Evolutionary conservation across 169 alveolate species (phyloP).

Genomic region (Neospora caninum): DNA sequence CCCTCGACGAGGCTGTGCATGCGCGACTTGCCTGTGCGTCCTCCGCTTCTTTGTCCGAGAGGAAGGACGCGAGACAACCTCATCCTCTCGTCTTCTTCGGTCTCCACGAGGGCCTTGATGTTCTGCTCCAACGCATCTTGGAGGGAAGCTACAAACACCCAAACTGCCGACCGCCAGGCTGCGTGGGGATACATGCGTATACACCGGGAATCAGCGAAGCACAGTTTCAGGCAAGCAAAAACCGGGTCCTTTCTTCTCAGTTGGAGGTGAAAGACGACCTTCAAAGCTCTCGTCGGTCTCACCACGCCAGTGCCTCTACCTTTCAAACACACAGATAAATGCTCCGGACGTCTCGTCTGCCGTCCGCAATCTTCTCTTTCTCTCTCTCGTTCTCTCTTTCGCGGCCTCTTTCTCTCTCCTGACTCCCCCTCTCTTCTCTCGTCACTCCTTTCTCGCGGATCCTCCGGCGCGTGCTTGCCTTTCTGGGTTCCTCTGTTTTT

Average conservation of each 20-base stretch:
- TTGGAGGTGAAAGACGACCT: too few species aligned
- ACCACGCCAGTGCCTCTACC: too few species aligned
- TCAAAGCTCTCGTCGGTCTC: too few species aligned
- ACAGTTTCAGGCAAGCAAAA: conserved; percentile 53
- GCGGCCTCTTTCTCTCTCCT: neutral
- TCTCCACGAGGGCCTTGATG: conserved; percentile 14
- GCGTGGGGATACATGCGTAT: conserved; percentile 52
- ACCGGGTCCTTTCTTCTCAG: neutral
- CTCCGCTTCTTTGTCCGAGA: too few species aligned
- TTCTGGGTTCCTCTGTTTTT: neutral
- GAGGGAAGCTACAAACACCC: conserved; percentile 66
- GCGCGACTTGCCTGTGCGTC: conserved; percentile 4
- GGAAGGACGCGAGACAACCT: neutral
- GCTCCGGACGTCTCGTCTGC: neutral
- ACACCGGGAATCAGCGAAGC: conserved; percentile 57
- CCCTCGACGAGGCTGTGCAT: neutral
- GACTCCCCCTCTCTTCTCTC: neutral
- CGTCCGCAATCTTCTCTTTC: neutral
- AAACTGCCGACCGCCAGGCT: conserved; percentile 67
- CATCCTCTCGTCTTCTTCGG: conserved; percentile 30
- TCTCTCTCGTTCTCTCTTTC: neutral
- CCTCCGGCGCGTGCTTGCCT: too few species aligned
- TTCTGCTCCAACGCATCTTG: conserved; percentile 29
- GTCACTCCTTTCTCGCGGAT: neutral
- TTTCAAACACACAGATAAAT: too few species aligned